Conservation (phyloP, 805 yeast genomes). For the Yamadazyma akitaensis region DNA sequence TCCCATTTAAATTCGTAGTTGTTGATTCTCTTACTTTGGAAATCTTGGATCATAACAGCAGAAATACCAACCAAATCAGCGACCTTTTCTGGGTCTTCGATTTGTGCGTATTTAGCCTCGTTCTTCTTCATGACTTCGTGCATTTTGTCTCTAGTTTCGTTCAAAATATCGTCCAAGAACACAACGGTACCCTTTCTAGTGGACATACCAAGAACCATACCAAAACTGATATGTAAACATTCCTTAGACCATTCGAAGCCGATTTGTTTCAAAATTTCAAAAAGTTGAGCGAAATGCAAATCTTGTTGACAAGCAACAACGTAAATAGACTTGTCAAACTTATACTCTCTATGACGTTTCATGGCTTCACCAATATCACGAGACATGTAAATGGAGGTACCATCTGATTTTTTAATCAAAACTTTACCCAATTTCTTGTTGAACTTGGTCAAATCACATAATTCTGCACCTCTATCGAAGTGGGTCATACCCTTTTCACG, state of each 20-base stretch:
- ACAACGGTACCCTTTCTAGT: slow-evolving; percentile 98
- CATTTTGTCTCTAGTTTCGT: slow-evolving; percentile 91
- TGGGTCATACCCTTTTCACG: slow-evolving; percentile 66
- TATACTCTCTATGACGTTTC: slow-evolving; percentile 76
- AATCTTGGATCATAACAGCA: slow-evolving; percentile 98
- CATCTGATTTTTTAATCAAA: slow-evolving; percentile 90
- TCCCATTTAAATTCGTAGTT: slow-evolving; percentile 97
- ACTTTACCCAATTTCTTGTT: slow-evolving; percentile 93
- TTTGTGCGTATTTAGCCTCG: slow-evolving; percentile 85
- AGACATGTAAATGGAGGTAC: slow-evolving; percentile 89
- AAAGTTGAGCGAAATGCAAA: slow-evolving; percentile 88
- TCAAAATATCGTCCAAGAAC: slow-evolving; percentile 89
- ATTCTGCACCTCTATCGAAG: slow-evolving; percentile 87
- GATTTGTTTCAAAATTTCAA: slow-evolving; percentile 88
- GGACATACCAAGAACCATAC: slow-evolving; percentile 98
- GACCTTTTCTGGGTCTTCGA: slow-evolving; percentile 88
- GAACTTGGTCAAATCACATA: slow-evolving; percentile 79
- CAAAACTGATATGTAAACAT: slow-evolving; percentile 84
- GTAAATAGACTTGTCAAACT: slow-evolving; percentile 94
- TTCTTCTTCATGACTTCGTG: slow-evolving; percentile 95
- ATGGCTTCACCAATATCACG: slow-evolving; percentile 97
- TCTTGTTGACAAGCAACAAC: slow-evolving; percentile 97
- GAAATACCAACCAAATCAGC: slow-evolving; percentile 96
- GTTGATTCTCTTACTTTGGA: slow-evolving; percentile 95
- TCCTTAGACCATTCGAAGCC: slow-evolving; percentile 83